These are phyloP conservation scores for Heliosperma pusillum DNA, from an alignment of 148 eudicot genomes.

Conservation along the genomic window DNA sequence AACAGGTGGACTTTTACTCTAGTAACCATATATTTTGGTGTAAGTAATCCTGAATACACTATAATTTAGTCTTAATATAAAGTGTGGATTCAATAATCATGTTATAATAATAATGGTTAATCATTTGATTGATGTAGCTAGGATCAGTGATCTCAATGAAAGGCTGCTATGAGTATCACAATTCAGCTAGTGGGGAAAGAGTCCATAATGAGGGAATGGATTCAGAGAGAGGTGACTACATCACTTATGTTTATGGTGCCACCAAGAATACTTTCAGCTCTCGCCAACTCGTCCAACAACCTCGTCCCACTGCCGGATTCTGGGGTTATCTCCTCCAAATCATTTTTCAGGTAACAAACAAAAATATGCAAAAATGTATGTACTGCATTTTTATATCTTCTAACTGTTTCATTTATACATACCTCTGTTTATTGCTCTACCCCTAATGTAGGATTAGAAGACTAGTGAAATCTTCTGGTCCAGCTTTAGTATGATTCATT, in stretches of 20 bases:
- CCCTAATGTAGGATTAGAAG: too few species aligned
- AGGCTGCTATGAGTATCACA: constrained; percentile 66
- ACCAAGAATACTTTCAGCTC: constrained; percentile 25
- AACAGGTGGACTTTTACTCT: constrained; percentile 87
- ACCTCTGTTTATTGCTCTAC: constrained; percentile 14
- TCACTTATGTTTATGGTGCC: constrained; percentile 17
- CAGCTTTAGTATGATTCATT: too few species aligned
- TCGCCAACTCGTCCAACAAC: constrained; percentile 23
- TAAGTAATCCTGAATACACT: constrained; percentile 22
- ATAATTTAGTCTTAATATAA: neutral
- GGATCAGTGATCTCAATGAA: constrained; percentile 70
- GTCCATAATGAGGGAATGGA: constrained; percentile 39
- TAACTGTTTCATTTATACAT: neutral
- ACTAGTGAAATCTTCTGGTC: too few species aligned
- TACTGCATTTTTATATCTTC: too few species aligned
- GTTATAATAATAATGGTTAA: neutral
- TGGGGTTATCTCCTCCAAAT: constrained; percentile 76
- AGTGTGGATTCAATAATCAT: neutral
- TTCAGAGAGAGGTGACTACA: constrained; percentile 42
- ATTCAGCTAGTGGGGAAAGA: constrained; percentile 37
- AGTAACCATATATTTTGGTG: constrained; percentile 89
- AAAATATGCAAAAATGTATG: neutral
- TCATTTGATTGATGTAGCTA: constrained; percentile 38
- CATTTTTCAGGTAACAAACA: constrained; percentile 64
- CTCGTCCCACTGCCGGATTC: constrained; percentile 56